Conservation (phyloP, 805 yeast genomes). For the Wickerhamomyces chambardii region DNA sequence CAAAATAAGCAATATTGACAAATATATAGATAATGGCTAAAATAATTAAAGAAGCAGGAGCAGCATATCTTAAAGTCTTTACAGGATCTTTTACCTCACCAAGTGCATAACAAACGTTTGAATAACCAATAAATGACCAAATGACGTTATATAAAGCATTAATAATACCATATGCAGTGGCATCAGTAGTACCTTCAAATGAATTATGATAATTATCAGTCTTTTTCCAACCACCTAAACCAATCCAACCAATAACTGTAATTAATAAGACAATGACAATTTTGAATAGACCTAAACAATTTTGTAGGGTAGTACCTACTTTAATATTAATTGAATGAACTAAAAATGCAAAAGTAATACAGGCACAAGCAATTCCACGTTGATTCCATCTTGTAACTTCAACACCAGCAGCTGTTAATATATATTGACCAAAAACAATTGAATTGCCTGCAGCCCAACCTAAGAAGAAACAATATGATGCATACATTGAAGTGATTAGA, state of each 20-base stretch:
- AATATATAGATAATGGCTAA: slow-evolving; percentile 64
- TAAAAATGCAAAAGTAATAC: slow-evolving; percentile 60
- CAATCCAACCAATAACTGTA: slow-evolving; percentile 76
- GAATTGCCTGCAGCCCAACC: slow-evolving; percentile 89
- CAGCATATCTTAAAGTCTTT: slow-evolving; percentile 60
- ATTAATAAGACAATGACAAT: slow-evolving; percentile 63
- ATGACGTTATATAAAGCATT: slow-evolving; percentile 75
- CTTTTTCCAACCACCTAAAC: slow-evolving; percentile 60
- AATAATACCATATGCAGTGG: slow-evolving; percentile 61
- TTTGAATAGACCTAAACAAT: slow-evolving; percentile 62
- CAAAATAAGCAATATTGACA: slow-evolving; percentile 72
- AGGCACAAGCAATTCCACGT: slow-evolving; percentile 69
- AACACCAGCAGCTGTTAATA: slow-evolving; percentile 63
- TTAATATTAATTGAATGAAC: slow-evolving; percentile 54
- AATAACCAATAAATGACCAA: slow-evolving; percentile 80
- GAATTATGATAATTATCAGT: slow-evolving; percentile 55
- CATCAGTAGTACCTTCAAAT: slow-evolving; percentile 41
- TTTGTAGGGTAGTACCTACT: slow-evolving; percentile 59
- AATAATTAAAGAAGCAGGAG: slow-evolving; percentile 59
- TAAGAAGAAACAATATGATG: slow-evolving; percentile 61
- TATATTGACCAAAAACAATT: slow-evolving; percentile 70
- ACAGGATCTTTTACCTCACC: slow-evolving; percentile 74
- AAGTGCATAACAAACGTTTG: slow-evolving; percentile 75
- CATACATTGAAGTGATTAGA: slow-evolving; percentile 56
- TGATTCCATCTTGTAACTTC: slow-evolving; percentile 69